phyloP scores from a whole-genome alignment of 2,329 filamentous ascomycete species.

The Talaromyces albobiverticillius region DNA sequence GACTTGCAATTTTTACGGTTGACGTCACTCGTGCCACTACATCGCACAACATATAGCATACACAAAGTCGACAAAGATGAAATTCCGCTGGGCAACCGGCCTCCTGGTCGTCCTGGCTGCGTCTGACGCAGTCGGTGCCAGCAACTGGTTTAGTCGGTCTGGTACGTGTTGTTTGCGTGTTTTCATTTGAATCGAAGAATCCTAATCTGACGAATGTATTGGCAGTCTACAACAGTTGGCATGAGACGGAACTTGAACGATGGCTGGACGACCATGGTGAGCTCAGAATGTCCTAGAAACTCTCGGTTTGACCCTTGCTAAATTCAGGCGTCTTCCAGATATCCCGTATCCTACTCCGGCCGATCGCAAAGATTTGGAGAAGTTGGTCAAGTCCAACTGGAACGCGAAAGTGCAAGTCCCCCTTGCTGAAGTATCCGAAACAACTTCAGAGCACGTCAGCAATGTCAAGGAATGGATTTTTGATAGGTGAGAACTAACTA shows the following conservation, averaged over 20 bases:
- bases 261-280: slow-evolving; percentile 84
- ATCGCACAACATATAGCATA: background rate
- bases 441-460: slow-evolving; percentile 67
- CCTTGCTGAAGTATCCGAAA: slow-evolving; percentile 77
- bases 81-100: slow-evolving; percentile 65
- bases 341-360: slow-evolving; percentile 86
- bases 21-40: background rate
- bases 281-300: background rate
- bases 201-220: background rate
- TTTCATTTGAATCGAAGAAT: background rate
- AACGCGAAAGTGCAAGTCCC: slow-evolving; percentile 67
- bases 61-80: slow-evolving; percentile 56
- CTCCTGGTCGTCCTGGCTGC: slow-evolving; percentile 70
- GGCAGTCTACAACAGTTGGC: slow-evolving; percentile 96
- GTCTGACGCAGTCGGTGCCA: slow-evolving; percentile 63
- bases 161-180: slow-evolving; percentile 55
- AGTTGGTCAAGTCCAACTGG: slow-evolving; percentile 88
- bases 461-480: slow-evolving; percentile 88
- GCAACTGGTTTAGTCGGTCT: slow-evolving; percentile 81
- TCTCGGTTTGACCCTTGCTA: background rate
- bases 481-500: slow-evolving; percentile 63
- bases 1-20: background rate
- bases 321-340: slow-evolving; percentile 37
- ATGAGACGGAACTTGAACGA: slow-evolving; percentile 93
- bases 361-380: slow-evolving; percentile 92